Conservation (phyloP, 768 basidiomycete genomes). For the Dentipellis fragilis region DNA sequence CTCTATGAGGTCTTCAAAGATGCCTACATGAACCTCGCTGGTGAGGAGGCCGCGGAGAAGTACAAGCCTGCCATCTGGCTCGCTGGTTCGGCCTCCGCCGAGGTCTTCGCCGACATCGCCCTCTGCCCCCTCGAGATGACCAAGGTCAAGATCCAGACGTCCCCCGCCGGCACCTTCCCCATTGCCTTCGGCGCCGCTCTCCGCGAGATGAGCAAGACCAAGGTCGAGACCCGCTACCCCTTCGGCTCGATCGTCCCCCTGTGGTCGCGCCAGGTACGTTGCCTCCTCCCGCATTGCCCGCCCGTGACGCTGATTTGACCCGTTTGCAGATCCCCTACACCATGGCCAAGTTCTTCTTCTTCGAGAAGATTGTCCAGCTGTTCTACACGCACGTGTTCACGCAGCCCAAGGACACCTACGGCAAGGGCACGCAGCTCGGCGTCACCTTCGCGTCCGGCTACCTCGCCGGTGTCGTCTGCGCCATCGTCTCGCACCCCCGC, state of each 20-base stretch:
- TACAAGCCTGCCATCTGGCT: slow-evolving; percentile 92
- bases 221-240: slow-evolving; percentile 68
- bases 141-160: slow-evolving; percentile 87
- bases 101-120: slow-evolving; percentile 89
- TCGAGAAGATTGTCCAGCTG: slow-evolving; percentile 76
- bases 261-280: slow-evolving; percentile 74
- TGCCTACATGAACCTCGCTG: slow-evolving; percentile 78
- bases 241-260: slow-evolving; percentile 80
- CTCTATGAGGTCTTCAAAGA: slow-evolving; percentile 98
- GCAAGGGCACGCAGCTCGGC: slow-evolving; percentile 78
- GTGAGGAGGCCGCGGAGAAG: slow-evolving; percentile 67
- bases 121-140: slow-evolving; percentile 94
- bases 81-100: slow-evolving; percentile 87
- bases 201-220: slow-evolving; percentile 57
- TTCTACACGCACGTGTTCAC: slow-evolving; percentile 88
- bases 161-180: slow-evolving; percentile 67
- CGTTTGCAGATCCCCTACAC: slow-evolving; percentile 84
- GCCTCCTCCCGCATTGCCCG: not conserved
- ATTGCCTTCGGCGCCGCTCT: slow-evolving; percentile 62
- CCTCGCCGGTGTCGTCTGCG: slow-evolving; percentile 92
- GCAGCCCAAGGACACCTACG: slow-evolving; percentile 65
- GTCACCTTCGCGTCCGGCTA: slow-evolving; percentile 88
- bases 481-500: slow-evolving; percentile 95
- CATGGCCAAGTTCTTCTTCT: slow-evolving; percentile 99
- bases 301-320: not conserved